Conservation (phyloP, 345 rosid species). For the Lagerstroemia speciosa region DNA sequence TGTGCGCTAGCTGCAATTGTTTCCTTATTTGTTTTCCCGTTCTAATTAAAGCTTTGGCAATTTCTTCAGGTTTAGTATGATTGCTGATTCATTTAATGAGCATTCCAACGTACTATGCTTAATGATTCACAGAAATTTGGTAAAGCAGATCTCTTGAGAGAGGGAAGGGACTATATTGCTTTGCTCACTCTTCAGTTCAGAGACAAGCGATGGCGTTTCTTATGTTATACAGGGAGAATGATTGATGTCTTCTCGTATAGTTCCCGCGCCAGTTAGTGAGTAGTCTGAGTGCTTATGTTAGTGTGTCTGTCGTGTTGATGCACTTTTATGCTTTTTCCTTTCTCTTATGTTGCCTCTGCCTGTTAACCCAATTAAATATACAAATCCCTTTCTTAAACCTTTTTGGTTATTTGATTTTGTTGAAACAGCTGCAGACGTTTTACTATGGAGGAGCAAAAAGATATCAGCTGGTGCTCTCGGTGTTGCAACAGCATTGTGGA, state of each 20-base stretch:
- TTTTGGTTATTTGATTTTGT: not conserved
- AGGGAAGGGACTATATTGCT: not conserved
- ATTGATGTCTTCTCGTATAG: too few species aligned
- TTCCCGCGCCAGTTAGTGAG: not conserved
- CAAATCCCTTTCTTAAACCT: not conserved
- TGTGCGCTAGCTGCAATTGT: not conserved
- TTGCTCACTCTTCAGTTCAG: not conserved
- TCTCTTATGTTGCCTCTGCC: too few species aligned
- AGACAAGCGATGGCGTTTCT: not conserved
- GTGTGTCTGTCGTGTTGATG: not conserved
- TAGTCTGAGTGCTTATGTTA: not conserved
- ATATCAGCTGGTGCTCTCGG: constrained; percentile 76
- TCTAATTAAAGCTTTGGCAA: not conserved
- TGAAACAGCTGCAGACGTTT: constrained; percentile 40
- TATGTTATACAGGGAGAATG: too few species aligned
- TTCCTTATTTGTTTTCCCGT: not conserved
- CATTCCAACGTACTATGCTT: not conserved
- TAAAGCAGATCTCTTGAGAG: not conserved
- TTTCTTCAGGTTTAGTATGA: not conserved
- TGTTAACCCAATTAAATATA: not conserved
- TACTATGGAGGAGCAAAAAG: constrained; percentile 98
- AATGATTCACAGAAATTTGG: not conserved
- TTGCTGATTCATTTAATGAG: not conserved
- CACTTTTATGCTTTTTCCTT: not conserved
- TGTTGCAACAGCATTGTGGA: constrained; percentile 65